Percentiles rank a stretch among this genome's conserved stretches.
Conservation (phyloP, 2,329 filamentous ascomycete genomes). For the Chalaropsis ovoidea region DNA sequence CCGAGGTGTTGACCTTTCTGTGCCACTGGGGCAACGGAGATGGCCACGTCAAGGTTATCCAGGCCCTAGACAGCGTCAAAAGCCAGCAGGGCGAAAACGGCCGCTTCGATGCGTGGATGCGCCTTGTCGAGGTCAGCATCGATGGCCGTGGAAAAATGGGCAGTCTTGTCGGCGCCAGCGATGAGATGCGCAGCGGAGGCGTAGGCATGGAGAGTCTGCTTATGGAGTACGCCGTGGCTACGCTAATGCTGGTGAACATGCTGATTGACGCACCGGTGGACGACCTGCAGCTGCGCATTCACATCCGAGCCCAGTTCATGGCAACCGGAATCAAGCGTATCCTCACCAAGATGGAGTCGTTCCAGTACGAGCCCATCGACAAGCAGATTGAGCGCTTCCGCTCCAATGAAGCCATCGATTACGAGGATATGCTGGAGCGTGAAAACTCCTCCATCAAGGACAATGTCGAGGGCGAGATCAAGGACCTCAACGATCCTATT, state of each 20-base stretch:
- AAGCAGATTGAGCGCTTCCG: constrained; percentile 94
- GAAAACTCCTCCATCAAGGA: constrained; percentile 89
- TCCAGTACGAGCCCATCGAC: constrained; percentile 96
- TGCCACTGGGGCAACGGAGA: constrained; percentile 87
- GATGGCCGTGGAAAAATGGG: constrained; percentile 98
- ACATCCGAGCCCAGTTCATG: constrained; percentile 91
- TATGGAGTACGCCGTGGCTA: constrained; percentile 97
- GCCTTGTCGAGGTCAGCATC: constrained; percentile 90
- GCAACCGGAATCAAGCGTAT: constrained; percentile 92
- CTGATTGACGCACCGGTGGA: constrained; percentile 81
- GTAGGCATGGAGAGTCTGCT: constrained; percentile 98
- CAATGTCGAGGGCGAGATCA: constrained; percentile 71
- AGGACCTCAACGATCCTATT: constrained; percentile 82
- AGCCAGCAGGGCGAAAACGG: constrained; percentile 81
- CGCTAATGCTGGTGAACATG: constrained; percentile 92
- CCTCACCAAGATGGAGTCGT: constrained; percentile 91
- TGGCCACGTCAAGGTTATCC: constrained; percentile 86
- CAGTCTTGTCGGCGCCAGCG: constrained; percentile 89
- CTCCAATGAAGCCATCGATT: constrained; percentile 92
- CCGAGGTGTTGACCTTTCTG: constrained; percentile 89
- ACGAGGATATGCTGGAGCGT: constrained; percentile 88
- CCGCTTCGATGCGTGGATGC: constrained; percentile 97
- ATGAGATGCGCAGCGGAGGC: constrained; percentile 88
- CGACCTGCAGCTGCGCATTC: constrained; percentile 82
- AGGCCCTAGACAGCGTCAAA: constrained; percentile 88